phyloP scores from a whole-genome alignment of 2,329 filamentous ascomycete species.

The Alternaria triticimaculans region DNA sequence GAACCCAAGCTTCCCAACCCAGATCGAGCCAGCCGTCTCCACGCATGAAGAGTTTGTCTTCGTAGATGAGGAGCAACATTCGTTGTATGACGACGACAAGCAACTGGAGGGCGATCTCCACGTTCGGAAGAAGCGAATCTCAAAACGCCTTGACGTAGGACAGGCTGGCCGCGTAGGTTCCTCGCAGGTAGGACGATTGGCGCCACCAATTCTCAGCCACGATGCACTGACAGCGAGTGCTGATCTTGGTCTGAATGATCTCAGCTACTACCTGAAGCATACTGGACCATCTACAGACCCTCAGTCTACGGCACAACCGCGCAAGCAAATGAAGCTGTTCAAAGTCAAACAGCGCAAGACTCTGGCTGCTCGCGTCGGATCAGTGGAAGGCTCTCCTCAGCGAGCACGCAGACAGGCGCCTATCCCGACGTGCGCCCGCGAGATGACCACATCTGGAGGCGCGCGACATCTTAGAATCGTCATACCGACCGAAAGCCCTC shows the following conservation, averaged over 20 bases:
- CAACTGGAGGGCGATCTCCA: conserved; percentile 13
- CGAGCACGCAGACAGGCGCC: conserved; percentile 18
- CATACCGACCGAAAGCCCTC: conserved; percentile 25
- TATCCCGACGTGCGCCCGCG: conserved; percentile 34
- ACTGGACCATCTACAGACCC: conserved; percentile 33
- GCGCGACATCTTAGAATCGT: conserved; percentile 41
- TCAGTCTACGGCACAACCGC: conserved; percentile 11
- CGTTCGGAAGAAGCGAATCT: conserved; percentile 16
- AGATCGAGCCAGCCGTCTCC: conserved; percentile 19
- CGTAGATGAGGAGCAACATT: conserved; percentile 32
- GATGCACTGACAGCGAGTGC: conserved; percentile 37
- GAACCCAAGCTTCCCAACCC: conserved; percentile 21
- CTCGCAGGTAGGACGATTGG: conserved; percentile 32
- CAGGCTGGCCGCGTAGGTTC: conserved; percentile 26
- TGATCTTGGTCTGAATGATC: conserved; percentile 36
- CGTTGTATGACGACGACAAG: conserved; percentile 25
- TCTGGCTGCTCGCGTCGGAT: conserved; percentile 28
- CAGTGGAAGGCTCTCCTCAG: conserved; percentile 29
- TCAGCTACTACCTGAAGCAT: conserved; percentile 39
- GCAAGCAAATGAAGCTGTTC: conserved; percentile 34
- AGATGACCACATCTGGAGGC: conserved; percentile 37
- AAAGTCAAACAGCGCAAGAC: conserved; percentile 33
- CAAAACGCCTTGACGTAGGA: conserved; percentile 8
- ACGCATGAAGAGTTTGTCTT: conserved; percentile 30
- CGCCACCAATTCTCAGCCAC: conserved; percentile 43